These are phyloP conservation scores for Candida patagonica DNA, from an alignment of 805 yeast genomes.

Conservation along the genomic window DNA sequence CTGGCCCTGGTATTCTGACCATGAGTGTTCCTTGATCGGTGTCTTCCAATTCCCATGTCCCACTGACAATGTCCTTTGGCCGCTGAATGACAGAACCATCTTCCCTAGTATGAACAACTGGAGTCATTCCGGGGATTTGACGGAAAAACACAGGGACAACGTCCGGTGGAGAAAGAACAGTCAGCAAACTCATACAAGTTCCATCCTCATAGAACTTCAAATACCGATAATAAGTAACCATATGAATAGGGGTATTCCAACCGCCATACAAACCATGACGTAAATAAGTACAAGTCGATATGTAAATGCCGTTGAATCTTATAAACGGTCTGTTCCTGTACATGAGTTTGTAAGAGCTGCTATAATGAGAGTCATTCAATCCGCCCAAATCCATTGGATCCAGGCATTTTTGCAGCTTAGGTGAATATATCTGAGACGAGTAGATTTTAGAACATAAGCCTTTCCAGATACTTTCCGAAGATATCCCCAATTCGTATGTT, in stretches of 20 bases:
- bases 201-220: slow-evolving; percentile 77
- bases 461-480: slow-evolving; percentile 19
- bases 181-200: slow-evolving; percentile 54
- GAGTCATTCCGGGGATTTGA: neutral
- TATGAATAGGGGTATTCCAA: slow-evolving; percentile 67
- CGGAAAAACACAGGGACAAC: slow-evolving; percentile 49
- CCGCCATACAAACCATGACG: slow-evolving; percentile 72
- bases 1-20: slow-evolving; percentile 48
- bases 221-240: slow-evolving; percentile 84
- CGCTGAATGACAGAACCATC: slow-evolving; percentile 14
- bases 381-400: slow-evolving; percentile 6
- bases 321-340: slow-evolving; percentile 60
- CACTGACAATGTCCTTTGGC: slow-evolving; percentile 33
- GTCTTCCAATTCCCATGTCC: slow-evolving; percentile 49
- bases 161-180: slow-evolving; percentile 59
- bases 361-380: slow-evolving; percentile 8
- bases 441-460: slow-evolving; percentile 20
- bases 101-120: slow-evolving; percentile 8
- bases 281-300: slow-evolving; percentile 74
- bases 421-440: slow-evolving; percentile 17
- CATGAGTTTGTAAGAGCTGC: slow-evolving; percentile 38
- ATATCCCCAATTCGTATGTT: slow-evolving; percentile 20
- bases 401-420: slow-evolving; percentile 12
- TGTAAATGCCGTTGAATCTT: slow-evolving; percentile 75
- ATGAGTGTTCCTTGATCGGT: slow-evolving; percentile 39